Base-by-base conservation (phyloP, 345 rosid genomes). In the Lepidium didymum region DNA sequence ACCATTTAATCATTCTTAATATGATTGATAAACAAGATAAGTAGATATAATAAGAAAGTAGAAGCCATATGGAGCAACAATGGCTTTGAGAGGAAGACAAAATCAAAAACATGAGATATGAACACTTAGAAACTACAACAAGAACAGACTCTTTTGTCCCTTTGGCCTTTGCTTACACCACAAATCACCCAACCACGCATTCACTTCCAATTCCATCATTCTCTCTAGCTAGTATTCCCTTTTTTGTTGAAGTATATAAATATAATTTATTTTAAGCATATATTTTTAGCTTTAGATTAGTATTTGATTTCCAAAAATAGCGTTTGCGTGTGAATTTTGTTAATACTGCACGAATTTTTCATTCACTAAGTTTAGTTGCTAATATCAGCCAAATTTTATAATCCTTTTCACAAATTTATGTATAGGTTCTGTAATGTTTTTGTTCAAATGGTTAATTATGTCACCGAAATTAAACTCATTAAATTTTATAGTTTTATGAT, bases 131-230 rank as follows among this genome's bases (percentile, higher is more conserved):
- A 52, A 51, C 53, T 25, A 27, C 50, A 63, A 64, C 76, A 47
- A 40, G 35, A 70, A 16, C 46, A 23, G 11, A 56, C 16, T 25
- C 37, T 70, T 61, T 53, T 53, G 75, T 43, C 27, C 11, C 73
- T 64, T 66, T 54, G 84, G 70, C 82, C 90, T 80, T 92, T 92
- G 96, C 98, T 92, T 92, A 83, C 62, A 77, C 86, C 81, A 78
- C 87, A 92, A 91, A 89, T 84, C 89, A 89, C 80, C 85, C 79
- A 85, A 82, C 87, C 40, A 62, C 41, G 67, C 85, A 70, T 66
- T 78, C 73, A 70, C 67, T 64, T 47, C 45, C 58, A 35, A 52
- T 56, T 16, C 53, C 57, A 35, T 59, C 77, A 66, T 63, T 55
- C 36, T 46, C 67, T 60, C 54, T 25, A 9, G 5, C 54, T 25